These are phyloP conservation scores for Pestalotiopsis sp. DNA, from an alignment of 2,329 filamentous ascomycete species.

Conservation along the genomic window DNA sequence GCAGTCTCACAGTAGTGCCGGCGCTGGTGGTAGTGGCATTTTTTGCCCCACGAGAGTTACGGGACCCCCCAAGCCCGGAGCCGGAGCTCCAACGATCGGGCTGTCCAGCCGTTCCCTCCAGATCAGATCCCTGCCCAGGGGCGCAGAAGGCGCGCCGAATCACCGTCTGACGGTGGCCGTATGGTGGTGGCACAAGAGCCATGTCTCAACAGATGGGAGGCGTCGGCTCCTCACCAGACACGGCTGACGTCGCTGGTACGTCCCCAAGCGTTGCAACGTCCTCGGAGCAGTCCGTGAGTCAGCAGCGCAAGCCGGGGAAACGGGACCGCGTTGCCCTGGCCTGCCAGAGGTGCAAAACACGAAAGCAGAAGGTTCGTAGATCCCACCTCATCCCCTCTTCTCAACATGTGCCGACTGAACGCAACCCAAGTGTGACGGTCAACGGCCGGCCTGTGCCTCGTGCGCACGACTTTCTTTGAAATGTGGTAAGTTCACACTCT, in stretches of 20 bases:
- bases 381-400: neutral
- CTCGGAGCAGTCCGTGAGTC: constrained; percentile 18
- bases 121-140: constrained; percentile 8
- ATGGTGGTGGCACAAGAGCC: constrained; percentile 1
- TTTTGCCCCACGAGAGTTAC: neutral
- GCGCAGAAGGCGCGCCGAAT: neutral
- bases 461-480: constrained; percentile 31
- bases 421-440: constrained; percentile 28
- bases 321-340: constrained; percentile 31
- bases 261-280: constrained; percentile 18
- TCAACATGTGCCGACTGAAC: neutral
- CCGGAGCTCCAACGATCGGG: constrained; percentile 1
- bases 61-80: neutral
- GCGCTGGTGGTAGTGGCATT: neutral
- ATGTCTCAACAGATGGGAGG: constrained; percentile 24
- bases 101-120: neutral
- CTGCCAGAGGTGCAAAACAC: constrained; percentile 31
- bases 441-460: constrained; percentile 30
- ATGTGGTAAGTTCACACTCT: constrained; percentile 25
- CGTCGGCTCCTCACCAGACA: constrained; percentile 26
- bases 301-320: constrained; percentile 27
- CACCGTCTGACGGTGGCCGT: constrained; percentile 1
- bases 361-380: constrained; percentile 29
- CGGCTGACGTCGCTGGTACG: constrained; percentile 18
- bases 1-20: neutral